A percentile compares a stretch with the other conserved stretches of the same genome.
phyloP scores from a whole-genome alignment of 257 asterid species.

The Apocynum venetum region DNA sequence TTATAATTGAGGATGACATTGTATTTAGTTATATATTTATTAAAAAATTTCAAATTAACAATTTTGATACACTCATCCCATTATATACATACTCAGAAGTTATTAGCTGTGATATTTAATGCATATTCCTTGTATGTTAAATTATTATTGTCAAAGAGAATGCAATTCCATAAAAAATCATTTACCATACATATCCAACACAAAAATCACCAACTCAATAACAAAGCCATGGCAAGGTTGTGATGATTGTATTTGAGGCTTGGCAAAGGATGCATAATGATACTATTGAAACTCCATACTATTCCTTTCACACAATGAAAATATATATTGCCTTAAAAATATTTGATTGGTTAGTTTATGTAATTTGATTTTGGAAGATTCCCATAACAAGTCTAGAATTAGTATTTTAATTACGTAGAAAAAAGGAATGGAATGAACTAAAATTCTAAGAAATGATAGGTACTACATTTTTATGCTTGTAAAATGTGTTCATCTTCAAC shows the following conservation, averaged over 20 bases:
- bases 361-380: neutral
- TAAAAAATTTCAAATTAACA: neutral
- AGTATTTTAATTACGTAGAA: neutral
- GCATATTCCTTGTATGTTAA: neutral
- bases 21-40: too few species aligned
- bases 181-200: neutral
- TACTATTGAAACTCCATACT: neutral
- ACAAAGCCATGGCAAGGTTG: neutral
- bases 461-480: neutral
- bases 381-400: neutral
- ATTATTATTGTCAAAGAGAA: neutral
- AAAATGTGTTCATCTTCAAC: conserved; percentile 57
- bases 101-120: neutral
- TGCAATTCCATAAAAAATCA: neutral
- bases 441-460: neutral
- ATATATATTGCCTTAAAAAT: neutral
- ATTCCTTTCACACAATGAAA: neutral
- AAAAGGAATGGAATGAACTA: neutral
- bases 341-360: neutral
- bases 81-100: neutral
- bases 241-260: neutral
- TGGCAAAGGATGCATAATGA: neutral
- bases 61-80: too few species aligned
- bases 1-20: neutral
- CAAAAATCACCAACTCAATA: neutral